phyloP scores from a whole-genome alignment of 1,139 yeast genomes.

The Debaryomycetaceae sp. region DNA sequence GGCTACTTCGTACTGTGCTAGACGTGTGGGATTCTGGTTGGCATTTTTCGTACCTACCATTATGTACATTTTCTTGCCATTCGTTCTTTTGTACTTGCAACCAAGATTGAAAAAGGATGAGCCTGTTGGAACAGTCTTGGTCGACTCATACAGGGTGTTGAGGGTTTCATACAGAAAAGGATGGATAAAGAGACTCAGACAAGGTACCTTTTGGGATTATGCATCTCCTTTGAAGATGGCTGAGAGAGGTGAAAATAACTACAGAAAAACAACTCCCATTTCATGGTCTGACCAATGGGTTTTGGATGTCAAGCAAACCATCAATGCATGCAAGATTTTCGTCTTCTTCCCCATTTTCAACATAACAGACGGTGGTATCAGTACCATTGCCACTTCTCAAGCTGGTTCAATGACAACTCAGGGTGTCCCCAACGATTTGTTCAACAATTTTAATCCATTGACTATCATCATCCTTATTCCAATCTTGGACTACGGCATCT shows the following conservation, averaged over 20 bases:
- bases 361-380: slow-evolving; percentile 64
- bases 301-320: slow-evolving; percentile 55
- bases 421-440: slow-evolving; percentile 71
- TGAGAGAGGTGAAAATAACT: slow-evolving; percentile 36
- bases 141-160: slow-evolving; percentile 39
- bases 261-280: slow-evolving; percentile 26
- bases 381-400: slow-evolving; percentile 59
- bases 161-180: slow-evolving; percentile 36
- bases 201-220: slow-evolving; percentile 48
- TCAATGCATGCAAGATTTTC: slow-evolving; percentile 60
- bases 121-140: slow-evolving; percentile 49
- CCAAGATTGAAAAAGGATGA: slow-evolving; percentile 34
- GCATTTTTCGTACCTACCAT: slow-evolving; percentile 62
- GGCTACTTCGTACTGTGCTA: slow-evolving; percentile 72
- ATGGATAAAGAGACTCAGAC: slow-evolving; percentile 34
- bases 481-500: slow-evolving; percentile 52
- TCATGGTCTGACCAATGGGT: slow-evolving; percentile 58
- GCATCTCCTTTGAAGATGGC: slow-evolving; percentile 51
- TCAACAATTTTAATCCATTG: slow-evolving; percentile 65
- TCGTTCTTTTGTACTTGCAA: slow-evolving; percentile 37
- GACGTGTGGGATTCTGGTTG: slow-evolving; percentile 72
- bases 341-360: slow-evolving; percentile 60
- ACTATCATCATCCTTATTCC: slow-evolving; percentile 65
- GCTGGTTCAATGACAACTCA: slow-evolving; percentile 64
- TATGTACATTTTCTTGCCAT: slow-evolving; percentile 47